Conservation (phyloP, 805 yeast genomes). For the Kodamaea laetipori region DNA sequence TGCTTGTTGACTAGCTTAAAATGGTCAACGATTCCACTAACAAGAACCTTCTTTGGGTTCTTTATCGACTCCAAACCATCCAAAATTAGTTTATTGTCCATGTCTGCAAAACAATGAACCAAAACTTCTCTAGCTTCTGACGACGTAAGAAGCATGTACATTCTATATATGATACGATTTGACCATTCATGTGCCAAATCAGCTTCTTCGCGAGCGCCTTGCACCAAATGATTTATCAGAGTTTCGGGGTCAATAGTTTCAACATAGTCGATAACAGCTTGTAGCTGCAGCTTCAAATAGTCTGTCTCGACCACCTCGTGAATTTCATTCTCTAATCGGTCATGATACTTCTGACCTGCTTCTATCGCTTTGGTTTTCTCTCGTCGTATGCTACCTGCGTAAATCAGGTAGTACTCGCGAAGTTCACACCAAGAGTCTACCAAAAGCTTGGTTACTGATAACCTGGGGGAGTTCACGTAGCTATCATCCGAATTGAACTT, state of each 20-base stretch:
- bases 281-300: conserved; percentile 8
- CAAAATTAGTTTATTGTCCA: conserved; percentile 16
- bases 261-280: conserved; percentile 12
- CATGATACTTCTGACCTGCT: conserved; percentile 52
- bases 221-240: background rate
- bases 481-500: conserved; percentile 26
- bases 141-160: conserved; percentile 41
- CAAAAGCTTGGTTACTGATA: conserved; percentile 62
- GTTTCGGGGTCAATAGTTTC: background rate
- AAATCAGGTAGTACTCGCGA: conserved; percentile 53
- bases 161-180: conserved; percentile 41
- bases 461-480: conserved; percentile 32
- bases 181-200: conserved; percentile 38
- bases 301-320: conserved; percentile 40
- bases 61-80: background rate
- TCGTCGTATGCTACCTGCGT: conserved; percentile 39
- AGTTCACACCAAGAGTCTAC: conserved; percentile 73
- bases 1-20: conserved; percentile 25
- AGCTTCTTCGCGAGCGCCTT: conserved; percentile 18
- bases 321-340: conserved; percentile 44
- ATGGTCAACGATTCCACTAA: conserved; percentile 69
- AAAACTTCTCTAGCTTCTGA: conserved; percentile 66
- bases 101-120: conserved; percentile 53
- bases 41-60: conserved; percentile 32
- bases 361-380: conserved; percentile 42